A percentile compares a stretch with the other conserved stretches of the same genome.
phyloP scores from a whole-genome alignment of 495 filamentous ascomycete species.

The Aspergillus cristatus region DNA sequence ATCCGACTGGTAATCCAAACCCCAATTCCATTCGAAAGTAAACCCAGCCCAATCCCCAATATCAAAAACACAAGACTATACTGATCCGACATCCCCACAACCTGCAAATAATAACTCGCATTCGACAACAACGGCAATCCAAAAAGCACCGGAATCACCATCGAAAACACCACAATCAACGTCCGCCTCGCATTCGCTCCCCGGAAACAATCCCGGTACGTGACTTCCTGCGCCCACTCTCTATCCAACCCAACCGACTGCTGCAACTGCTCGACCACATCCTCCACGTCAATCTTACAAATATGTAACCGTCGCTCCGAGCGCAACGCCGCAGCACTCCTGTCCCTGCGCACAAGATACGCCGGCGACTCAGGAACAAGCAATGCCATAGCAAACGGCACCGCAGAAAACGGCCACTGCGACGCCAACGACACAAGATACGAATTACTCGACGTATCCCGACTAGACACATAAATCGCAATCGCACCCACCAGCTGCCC shows the following conservation, averaged over 20 bases:
- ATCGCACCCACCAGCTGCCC: constrained; percentile 37
- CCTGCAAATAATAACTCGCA: constrained; percentile 26
- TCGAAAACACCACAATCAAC: constrained; percentile 34
- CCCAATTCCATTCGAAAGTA: constrained; percentile 22
- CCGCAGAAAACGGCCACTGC: constrained; percentile 26
- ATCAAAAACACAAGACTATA: constrained; percentile 25
- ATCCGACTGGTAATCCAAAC: constrained; percentile 19
- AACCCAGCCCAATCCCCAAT: constrained; percentile 20
- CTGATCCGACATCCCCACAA: constrained; percentile 21
- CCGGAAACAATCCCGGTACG: constrained; percentile 33
- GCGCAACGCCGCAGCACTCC: neutral
- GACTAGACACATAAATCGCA: constrained; percentile 23
- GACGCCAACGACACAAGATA: constrained; percentile 24
- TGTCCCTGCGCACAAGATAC: constrained; percentile 10
- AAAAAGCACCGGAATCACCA: constrained; percentile 20
- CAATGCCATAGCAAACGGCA: neutral
- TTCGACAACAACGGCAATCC: constrained; percentile 23
- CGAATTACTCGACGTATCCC: constrained; percentile 4
- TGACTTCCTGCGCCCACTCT: constrained; percentile 13
- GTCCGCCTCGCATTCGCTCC: constrained; percentile 38
- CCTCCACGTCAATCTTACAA: constrained; percentile 5
- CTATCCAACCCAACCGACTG: constrained; percentile 17
- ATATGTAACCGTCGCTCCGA: constrained; percentile 13
- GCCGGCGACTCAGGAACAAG: constrained; percentile 16
- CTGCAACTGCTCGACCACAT: constrained; percentile 11